phyloP scores from a whole-genome alignment of 2,329 filamentous ascomycete genomes.

The Thyridium curvatum region DNA sequence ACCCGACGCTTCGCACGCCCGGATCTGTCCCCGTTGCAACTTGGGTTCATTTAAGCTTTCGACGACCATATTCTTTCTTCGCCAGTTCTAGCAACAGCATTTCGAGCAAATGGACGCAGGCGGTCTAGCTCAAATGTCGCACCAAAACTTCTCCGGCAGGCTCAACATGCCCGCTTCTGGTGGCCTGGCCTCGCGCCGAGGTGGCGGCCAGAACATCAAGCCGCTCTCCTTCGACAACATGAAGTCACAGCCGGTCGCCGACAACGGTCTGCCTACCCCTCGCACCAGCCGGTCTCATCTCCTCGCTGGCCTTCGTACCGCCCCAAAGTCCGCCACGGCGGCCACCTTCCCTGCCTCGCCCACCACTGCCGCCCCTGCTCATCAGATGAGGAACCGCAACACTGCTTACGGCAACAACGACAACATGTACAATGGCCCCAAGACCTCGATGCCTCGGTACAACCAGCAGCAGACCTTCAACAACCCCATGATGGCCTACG shows the following conservation, averaged over 20 bases:
- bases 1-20: not conserved
- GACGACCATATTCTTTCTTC: not conserved
- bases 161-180: conserved; percentile 71
- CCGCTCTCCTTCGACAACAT: conserved; percentile 72
- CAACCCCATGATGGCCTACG: too few relatives aligned
- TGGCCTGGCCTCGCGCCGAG: conserved; percentile 74
- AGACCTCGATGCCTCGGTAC: conserved; percentile 50
- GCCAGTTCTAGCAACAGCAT: conserved; percentile 1
- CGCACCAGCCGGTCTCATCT: conserved; percentile 93
- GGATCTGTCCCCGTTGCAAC: not conserved
- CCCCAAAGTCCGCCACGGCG: conserved; percentile 76
- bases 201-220: conserved; percentile 85
- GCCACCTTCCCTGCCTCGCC: conserved; percentile 53
- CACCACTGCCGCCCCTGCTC: conserved; percentile 28
- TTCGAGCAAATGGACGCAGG: conserved; percentile 80
- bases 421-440: conserved; percentile 41
- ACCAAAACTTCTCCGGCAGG: conserved; percentile 68
- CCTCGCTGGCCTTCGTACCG: conserved; percentile 86
- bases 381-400: conserved; percentile 35
- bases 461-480: conserved; percentile 18
- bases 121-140: conserved; percentile 99
- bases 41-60: not conserved
- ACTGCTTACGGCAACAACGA: conserved; percentile 36
- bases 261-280: conserved; percentile 70
- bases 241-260: conserved; percentile 63